These are phyloP conservation scores for Sarocladiaceae sp. DNA, from an alignment of 2,329 filamentous ascomycete genomes.

Conservation along the genomic window DNA sequence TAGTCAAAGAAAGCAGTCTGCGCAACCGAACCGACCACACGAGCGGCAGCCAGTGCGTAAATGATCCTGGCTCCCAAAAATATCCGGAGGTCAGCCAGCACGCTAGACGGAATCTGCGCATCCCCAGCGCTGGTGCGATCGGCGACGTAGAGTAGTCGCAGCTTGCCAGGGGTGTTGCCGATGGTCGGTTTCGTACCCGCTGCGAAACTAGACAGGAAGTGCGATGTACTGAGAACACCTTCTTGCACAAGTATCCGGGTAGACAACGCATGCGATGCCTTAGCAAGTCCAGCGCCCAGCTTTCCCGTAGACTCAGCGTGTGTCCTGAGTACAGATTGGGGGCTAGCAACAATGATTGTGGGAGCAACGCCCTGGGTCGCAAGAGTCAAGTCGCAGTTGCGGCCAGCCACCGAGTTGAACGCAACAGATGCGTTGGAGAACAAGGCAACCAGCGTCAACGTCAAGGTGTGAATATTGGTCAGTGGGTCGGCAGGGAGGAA, in stretches of 20 bases:
- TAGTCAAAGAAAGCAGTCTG: slow-evolving; percentile 91
- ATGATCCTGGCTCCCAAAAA: slow-evolving; percentile 74
- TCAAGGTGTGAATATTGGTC: slow-evolving; percentile 70
- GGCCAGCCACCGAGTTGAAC: slow-evolving; percentile 79
- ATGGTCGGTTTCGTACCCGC: slow-evolving; percentile 54
- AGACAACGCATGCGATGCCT: slow-evolving; percentile 65
- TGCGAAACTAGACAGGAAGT: slow-evolving; percentile 39
- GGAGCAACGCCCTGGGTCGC: slow-evolving; percentile 71
- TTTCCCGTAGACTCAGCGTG: slow-evolving; percentile 56
- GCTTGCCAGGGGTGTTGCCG: slow-evolving; percentile 60
- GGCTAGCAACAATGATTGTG: slow-evolving; percentile 74
- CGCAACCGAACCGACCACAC: slow-evolving; percentile 81
- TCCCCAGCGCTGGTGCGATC: slow-evolving; percentile 60
- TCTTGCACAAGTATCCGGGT: slow-evolving; percentile 60
- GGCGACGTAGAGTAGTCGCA: slow-evolving; percentile 75
- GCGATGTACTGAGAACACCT: slow-evolving; percentile 63
- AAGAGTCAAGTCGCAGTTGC: slow-evolving; percentile 62
- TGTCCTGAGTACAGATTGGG: slow-evolving; percentile 63
- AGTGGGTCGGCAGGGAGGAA: slow-evolving; percentile 82
- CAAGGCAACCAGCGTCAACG: slow-evolving; percentile 73
- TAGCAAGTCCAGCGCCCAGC: slow-evolving; percentile 56
- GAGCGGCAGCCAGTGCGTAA: slow-evolving; percentile 75
- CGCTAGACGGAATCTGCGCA: slow-evolving; percentile 59
- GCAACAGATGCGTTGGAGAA: slow-evolving; percentile 80
- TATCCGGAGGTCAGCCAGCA: slow-evolving; percentile 74